phyloP scores from a whole-genome alignment of 108 stramenopile genomes.

The Schizochytrium sp. region DNA sequence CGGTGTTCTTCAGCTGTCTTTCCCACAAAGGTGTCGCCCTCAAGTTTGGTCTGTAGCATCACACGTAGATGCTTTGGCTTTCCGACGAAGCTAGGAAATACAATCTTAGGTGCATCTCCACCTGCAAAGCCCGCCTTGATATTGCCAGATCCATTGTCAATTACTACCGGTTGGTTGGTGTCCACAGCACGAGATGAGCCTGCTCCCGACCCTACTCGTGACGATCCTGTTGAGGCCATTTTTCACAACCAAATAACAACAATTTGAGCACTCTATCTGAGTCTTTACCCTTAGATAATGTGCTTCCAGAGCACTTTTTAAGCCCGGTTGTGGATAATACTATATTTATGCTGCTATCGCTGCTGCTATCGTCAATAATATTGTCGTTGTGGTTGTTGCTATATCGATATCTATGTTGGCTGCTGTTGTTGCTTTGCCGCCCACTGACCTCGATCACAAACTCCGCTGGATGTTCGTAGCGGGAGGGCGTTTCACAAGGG shows the following conservation, averaged over 20 bases:
- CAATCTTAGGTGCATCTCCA: constrained; percentile 90
- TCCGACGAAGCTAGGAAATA: constrained; percentile 84
- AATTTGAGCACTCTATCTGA: no score
- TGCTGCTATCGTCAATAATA: no score
- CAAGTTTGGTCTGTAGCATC: constrained; percentile 27
- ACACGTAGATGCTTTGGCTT: constrained; percentile 86
- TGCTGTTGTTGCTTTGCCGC: no score
- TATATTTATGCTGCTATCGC: no score
- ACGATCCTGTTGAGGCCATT: neutral
- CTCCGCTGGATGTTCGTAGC: no score
- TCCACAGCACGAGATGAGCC: neutral
- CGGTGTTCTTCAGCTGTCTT: constrained; percentile 91
- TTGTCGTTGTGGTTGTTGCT: no score
- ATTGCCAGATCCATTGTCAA: constrained; percentile 91
- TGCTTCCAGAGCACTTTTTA: no score
- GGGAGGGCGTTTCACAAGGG: neutral
- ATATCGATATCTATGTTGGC: no score
- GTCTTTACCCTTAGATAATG: no score
- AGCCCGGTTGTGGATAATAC: no score
- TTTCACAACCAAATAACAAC: neutral
- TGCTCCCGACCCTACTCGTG: neutral
- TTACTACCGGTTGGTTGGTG: constrained; percentile 92
- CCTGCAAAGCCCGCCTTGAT: constrained; percentile 97
- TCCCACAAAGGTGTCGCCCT: constrained; percentile 85
- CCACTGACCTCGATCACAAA: no score